phyloP scores from a whole-genome alignment of 371 early-diverging fungal species.

The Blastocladiella emersonii region DNA sequence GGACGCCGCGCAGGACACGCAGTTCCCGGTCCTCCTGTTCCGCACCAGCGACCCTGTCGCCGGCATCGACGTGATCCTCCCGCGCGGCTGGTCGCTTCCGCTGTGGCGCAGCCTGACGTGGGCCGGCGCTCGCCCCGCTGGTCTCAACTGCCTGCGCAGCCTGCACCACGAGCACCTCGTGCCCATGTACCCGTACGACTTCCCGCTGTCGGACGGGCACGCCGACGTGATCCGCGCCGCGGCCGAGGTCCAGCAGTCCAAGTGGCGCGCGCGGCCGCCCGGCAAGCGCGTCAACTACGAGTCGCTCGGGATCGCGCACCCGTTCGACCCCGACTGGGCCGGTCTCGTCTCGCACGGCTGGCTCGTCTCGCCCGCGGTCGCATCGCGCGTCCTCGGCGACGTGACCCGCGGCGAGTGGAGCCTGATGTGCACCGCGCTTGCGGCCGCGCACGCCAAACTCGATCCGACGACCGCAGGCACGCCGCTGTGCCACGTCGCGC shows the following conservation, averaged over 20 bases:
- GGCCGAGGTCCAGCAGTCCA: neutral
- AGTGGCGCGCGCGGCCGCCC: constrained; percentile 20
- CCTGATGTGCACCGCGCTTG: too few species aligned
- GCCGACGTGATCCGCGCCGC: too few species aligned
- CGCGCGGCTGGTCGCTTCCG: constrained; percentile 63
- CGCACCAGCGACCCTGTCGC: constrained; percentile 15
- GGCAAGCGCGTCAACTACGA: constrained; percentile 35
- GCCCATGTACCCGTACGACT: constrained; percentile 42
- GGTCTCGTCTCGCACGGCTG: constrained; percentile 14
- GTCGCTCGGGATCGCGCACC: constrained; percentile 21
- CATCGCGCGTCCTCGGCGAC: constrained; percentile 7
- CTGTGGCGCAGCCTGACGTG: constrained; percentile 81
- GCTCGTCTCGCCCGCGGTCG: neutral
- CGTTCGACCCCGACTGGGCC: constrained; percentile 32
- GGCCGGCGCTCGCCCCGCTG: constrained; percentile 61
- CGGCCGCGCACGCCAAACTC: constrained; percentile 6
- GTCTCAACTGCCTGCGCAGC: constrained; percentile 31
- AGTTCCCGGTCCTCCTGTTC: constrained; percentile 63
- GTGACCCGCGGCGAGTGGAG: too few species aligned
- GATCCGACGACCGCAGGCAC: neutral
- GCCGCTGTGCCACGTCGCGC: constrained; percentile 23
- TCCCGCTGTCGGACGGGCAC: constrained; percentile 26
- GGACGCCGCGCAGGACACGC: constrained; percentile 30
- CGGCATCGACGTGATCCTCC: constrained; percentile 75
- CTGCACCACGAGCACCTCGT: constrained; percentile 35